Evolutionary conservation across 176 grass and related monocot genomes (phyloP), one percentile per base, ranked within the genome.

Genomic region (Stipa capillata): DNA sequence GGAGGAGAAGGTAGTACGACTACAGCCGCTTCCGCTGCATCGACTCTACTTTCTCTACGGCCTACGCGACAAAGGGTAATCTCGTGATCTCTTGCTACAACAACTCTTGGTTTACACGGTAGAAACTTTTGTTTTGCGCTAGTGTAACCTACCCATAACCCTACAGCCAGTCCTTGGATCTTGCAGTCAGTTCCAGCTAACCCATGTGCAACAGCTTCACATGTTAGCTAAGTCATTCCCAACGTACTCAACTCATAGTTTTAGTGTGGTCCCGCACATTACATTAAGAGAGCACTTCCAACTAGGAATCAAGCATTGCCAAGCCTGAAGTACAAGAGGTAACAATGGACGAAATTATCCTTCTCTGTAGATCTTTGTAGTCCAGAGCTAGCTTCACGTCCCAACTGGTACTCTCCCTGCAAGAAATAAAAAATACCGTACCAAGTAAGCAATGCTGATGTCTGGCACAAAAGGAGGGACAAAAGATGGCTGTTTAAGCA

Each of bases 321-420:
- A 98, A 64, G 27, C 68, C 85, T 69, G 85, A 85, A 57, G 53
- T 59, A 81, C 95, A 92, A 23, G 90, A 90, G 35, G 70, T 64
- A 73, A 94, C 41, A 20, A 93, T 82, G 45, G 95, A 93, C 27
- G 71, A 83, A 85, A 94, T 70, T 72, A 94, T 89, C 69, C 69
- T 87, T 75, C 85, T 89, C 45, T 98, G 88, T 20, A 93, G 74
- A 75, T 90, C 85, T 63, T 86, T 94, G 80, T 88, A 98, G 15
- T 87, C 84, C 65, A 91, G 35, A 6, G 90, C 77, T n/a, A 98
- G 76, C 27, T 87, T 89, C 55, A 93, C 47, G 31, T 98, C 95
- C 92, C 95, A 98, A 72, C 55, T 70, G 7, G 63, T 58, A 2
- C 64, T 73, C 40, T 85, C 85, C 90, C 95, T 93, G 73, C 35